Conservation (phyloP, 805 yeast species). For the Scheffersomyces lignosus region DNA sequence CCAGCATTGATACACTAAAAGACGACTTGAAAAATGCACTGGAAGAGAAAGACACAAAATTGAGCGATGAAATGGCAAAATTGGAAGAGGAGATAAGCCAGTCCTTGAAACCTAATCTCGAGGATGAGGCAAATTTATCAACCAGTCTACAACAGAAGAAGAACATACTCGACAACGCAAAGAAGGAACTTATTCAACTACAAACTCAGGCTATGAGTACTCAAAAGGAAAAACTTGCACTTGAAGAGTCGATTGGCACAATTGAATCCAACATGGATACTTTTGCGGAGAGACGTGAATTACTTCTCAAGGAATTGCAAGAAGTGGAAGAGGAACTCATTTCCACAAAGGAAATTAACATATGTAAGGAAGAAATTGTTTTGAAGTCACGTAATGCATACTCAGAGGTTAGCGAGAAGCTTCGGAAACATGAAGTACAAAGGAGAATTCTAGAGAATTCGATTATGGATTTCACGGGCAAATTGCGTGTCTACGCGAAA, state of each 20-base stretch:
- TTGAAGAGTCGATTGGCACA: conserved; percentile 6
- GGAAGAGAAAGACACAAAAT: conserved; percentile 11
- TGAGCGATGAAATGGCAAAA: conserved; percentile 13
- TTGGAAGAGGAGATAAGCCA: conserved; percentile 17
- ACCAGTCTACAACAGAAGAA: conserved; percentile 24
- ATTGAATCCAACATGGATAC: conserved; percentile 18
- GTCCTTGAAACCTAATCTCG: conserved; percentile 16
- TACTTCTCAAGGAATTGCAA: conserved; percentile 19
- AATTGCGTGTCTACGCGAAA: conserved; percentile 24
- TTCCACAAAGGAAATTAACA: conserved; percentile 15
- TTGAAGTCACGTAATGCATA: conserved; percentile 19
- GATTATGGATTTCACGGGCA: conserved; percentile 36
- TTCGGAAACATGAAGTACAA: conserved; percentile 34
- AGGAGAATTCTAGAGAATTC: conserved; percentile 50
- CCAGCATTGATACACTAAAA: conserved; percentile 6
- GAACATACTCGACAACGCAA: conserved; percentile 15
- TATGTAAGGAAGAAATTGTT: conserved; percentile 15
- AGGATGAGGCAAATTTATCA: conserved; percentile 22
- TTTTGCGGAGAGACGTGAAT: conserved; percentile 14
- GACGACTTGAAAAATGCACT: conserved; percentile 5
- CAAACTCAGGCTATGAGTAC: conserved; percentile 3
- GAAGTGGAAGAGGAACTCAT: conserved; percentile 18
- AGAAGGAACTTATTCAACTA: conserved; percentile 6
- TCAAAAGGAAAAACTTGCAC: conserved; percentile 4
- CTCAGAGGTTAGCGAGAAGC: conserved; percentile 15